Conservation (phyloP, 2,329 filamentous ascomycete species). For the Chalaropsis thielavioides region DNA sequence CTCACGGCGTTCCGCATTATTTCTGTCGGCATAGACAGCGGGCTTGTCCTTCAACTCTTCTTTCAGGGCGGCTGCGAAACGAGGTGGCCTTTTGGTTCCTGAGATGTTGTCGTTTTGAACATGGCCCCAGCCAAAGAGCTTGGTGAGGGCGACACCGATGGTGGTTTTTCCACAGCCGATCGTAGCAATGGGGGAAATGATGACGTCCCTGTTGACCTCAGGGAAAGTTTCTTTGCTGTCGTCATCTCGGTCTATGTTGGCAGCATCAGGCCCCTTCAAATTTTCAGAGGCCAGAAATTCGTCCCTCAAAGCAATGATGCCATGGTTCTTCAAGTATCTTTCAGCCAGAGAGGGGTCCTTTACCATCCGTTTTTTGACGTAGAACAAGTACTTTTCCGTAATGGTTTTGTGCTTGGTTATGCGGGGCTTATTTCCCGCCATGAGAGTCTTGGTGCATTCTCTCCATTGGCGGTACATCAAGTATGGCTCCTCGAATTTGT, state of each 20-base stretch:
- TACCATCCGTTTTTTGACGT: conserved; percentile 59
- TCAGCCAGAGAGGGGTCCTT: conserved; percentile 52
- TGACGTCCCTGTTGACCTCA: conserved; percentile 50
- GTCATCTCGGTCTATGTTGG: conserved; percentile 49
- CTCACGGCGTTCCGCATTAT: conserved; percentile 83
- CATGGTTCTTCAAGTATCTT: conserved; percentile 74
- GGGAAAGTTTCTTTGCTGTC: conserved; percentile 28
- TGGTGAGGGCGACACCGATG: conserved; percentile 62
- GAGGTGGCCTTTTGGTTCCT: conserved; percentile 52
- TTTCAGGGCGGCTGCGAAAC: conserved; percentile 60
- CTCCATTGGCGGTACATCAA: conserved; percentile 98
- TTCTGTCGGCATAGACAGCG: conserved; percentile 80
- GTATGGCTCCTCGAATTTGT: conserved; percentile 98
- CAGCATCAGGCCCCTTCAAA: conserved; percentile 76
- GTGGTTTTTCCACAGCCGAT: conserved; percentile 97
- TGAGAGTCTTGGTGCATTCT: conserved; percentile 85
- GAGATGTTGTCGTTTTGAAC: conserved; percentile 94
- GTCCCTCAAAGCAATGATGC: conserved; percentile 81
- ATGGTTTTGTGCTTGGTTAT: conserved; percentile 80
- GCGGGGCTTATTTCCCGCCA: conserved; percentile 56
- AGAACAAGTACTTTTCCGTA: conserved; percentile 79
- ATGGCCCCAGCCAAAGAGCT: conserved; percentile 83
- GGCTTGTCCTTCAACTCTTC: conserved; percentile 47
- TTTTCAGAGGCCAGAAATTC: conserved; percentile 76
- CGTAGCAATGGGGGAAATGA: conserved; percentile 83